phyloP scores from a whole-genome alignment of 257 asterid genomes.

The Solanum lycopersicoides region DNA sequence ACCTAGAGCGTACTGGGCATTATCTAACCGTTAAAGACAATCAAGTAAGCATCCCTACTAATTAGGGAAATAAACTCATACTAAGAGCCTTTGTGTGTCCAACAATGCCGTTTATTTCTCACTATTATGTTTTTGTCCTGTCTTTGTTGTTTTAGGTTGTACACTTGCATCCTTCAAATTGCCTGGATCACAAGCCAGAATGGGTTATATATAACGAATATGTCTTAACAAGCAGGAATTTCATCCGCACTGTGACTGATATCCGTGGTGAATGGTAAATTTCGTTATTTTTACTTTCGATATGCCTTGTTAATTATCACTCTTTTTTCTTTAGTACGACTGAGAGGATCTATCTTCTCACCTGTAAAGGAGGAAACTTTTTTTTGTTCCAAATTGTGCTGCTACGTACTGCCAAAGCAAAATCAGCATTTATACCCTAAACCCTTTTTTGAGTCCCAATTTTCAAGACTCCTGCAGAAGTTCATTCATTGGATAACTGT shows the following conservation, averaged over 20 bases:
- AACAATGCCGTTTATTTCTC: neutral
- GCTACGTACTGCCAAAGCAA: neutral
- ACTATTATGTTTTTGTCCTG: neutral
- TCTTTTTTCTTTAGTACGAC: neutral
- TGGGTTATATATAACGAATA: constrained; percentile 95
- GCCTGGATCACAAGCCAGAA: constrained; percentile 94
- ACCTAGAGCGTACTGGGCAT: constrained; percentile 82
- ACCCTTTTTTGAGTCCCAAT: neutral
- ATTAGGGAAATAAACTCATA: neutral
- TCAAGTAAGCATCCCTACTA: constrained; percentile 38
- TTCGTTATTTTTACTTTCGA: neutral
- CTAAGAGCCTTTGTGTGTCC: neutral
- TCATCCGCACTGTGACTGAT: constrained; percentile 90
- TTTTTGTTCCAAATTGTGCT: neutral
- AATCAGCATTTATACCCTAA: neutral
- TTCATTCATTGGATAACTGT: neutral
- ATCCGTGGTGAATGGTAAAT: constrained; percentile 93
- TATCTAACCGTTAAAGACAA: constrained; percentile 94
- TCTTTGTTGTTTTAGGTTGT: constrained; percentile 42
- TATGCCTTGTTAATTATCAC: neutral
- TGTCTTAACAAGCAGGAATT: constrained; percentile 87
- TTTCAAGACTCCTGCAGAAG: neutral
- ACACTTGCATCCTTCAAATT: constrained; percentile 89
- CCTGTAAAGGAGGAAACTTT: neutral
- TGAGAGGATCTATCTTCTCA: neutral